Conservation (phyloP, 2,329 filamentous ascomycete species). For the Alternaria brassicicola region DNA sequence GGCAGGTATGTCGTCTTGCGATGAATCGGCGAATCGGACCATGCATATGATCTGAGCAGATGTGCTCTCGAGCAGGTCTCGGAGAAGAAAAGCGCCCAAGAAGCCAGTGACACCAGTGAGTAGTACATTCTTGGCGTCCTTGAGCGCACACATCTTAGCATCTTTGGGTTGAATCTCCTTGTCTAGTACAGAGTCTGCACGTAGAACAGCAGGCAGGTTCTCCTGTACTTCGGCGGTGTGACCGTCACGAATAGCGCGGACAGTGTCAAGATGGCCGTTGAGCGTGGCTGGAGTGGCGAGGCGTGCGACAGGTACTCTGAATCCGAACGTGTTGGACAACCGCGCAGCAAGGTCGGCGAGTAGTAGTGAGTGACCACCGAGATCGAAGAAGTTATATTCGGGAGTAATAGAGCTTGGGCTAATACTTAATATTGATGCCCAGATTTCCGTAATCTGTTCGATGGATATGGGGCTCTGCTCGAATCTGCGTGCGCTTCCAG, state of each 20-base stretch:
- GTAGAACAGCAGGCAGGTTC: constrained; percentile 72
- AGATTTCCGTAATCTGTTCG: constrained; percentile 71
- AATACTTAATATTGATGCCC: constrained; percentile 74
- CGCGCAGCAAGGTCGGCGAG: constrained; percentile 78
- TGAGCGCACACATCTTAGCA: constrained; percentile 63
- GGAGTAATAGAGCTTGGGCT: constrained; percentile 66
- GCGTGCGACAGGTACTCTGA: constrained; percentile 72
- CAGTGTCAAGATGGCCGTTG: constrained; percentile 72
- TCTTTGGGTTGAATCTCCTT: constrained; percentile 68
- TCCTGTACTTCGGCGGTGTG: constrained; percentile 77
- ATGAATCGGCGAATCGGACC: constrained; percentile 73
- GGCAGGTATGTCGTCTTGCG: constrained; percentile 66
- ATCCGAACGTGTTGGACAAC: constrained; percentile 72
- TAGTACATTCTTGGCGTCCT: constrained; percentile 71
- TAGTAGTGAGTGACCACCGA: constrained; percentile 78
- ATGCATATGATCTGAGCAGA: constrained; percentile 73
- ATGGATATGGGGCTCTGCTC: constrained; percentile 69
- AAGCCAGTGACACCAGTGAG: constrained; percentile 79
- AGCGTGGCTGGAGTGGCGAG: constrained; percentile 75
- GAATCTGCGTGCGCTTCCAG: constrained; percentile 54
- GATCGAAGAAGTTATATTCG: constrained; percentile 79
- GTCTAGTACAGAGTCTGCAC: constrained; percentile 69
- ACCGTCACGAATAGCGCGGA: constrained; percentile 73
- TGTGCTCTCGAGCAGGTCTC: constrained; percentile 70
- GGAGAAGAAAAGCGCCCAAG: constrained; percentile 75